A percentile compares a stretch with the other conserved stretches of the same genome.
Conservation (phyloP, 2,329 filamentous ascomycete genomes). For the Stachybotrys elegans region DNA sequence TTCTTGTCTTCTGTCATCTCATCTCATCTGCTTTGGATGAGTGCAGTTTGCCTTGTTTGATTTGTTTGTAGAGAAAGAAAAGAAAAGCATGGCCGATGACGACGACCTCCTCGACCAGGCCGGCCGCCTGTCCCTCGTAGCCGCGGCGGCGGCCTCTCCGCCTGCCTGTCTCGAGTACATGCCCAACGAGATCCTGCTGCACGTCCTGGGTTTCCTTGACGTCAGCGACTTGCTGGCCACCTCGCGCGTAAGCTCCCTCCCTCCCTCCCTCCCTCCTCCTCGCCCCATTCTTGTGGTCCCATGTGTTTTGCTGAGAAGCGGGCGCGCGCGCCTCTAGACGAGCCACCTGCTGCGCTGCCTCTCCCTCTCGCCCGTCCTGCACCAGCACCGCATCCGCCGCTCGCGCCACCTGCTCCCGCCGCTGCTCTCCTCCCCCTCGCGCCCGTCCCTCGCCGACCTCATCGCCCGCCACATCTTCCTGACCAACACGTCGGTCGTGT, state of each 20-base stretch:
- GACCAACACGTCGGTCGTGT: constrained; percentile 60
- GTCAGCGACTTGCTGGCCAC: constrained; percentile 50
- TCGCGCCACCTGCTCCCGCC: constrained; percentile 49
- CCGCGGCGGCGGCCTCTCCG: background rate
- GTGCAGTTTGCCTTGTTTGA: too few relatives aligned
- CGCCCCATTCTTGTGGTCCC: too few relatives aligned
- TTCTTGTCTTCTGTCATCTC: too few relatives aligned
- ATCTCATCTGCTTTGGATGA: too few relatives aligned
- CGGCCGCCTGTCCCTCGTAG: background rate
- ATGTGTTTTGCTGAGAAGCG: too few relatives aligned
- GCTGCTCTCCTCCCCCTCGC: constrained; percentile 50
- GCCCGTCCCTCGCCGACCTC: constrained; percentile 57
- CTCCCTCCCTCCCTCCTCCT: too few relatives aligned
- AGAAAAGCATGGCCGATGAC: too few relatives aligned
- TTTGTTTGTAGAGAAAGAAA: too few relatives aligned
- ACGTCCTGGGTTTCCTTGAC: constrained; percentile 52
- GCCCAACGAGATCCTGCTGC: constrained; percentile 52
- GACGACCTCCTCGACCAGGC: background rate
- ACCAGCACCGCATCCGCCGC: constrained; percentile 54
- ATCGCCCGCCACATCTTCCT: constrained; percentile 62
- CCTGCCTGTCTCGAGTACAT: constrained; percentile 32
- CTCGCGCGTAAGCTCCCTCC: constrained; percentile 45
- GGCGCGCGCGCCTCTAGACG: too few relatives aligned
- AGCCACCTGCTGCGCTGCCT: constrained; percentile 58
- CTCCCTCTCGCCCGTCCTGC: constrained; percentile 60